A percentile compares a stretch with the other conserved stretches of the same genome.
Evolutionary conservation across 2,329 filamentous ascomycete genomes (phyloP).

Genomic region (Ceratocystiopsis minuta): DNA sequence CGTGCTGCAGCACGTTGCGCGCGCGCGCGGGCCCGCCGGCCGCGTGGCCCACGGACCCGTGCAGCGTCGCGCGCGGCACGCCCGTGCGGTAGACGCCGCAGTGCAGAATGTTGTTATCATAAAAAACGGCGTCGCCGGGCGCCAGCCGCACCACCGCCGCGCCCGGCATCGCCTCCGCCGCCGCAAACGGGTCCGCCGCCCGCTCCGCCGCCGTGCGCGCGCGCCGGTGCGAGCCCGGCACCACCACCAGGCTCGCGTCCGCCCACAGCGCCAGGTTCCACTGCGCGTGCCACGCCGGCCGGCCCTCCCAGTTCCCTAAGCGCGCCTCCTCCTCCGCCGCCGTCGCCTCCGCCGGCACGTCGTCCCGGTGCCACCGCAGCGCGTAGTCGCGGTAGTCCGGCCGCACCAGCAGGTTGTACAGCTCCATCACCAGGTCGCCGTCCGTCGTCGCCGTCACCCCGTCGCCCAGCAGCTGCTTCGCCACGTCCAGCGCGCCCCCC

Average conservation of each 20-base stretch:
- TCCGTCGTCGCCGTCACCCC: conserved; percentile 11
- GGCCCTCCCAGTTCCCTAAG: conserved; percentile 42
- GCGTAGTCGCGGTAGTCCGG: conserved; percentile 49
- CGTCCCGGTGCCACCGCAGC: conserved; percentile 73
- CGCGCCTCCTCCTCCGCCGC: conserved; percentile 48
- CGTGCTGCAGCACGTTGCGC: conserved; percentile 60
- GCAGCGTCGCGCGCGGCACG: conserved; percentile 50
- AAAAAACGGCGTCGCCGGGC: conserved; percentile 69
- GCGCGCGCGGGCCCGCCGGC: conserved; percentile 37
- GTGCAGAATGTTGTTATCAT: conserved; percentile 78
- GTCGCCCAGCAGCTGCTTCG: conserved; percentile 42
- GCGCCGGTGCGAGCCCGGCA: conserved; percentile 59
- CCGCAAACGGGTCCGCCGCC: conserved; percentile 45
- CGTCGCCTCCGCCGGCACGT: conserved; percentile 49
- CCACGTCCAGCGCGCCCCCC: conserved; percentile 40
- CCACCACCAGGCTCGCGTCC: conserved; percentile 55
- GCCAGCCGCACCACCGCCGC: conserved; percentile 48
- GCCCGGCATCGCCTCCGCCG: conserved; percentile 28
- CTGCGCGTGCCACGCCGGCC: conserved; percentile 56
- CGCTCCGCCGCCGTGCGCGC: conserved; percentile 55
- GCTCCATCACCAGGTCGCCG: conserved; percentile 53
- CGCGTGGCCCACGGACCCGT: conserved; percentile 51
- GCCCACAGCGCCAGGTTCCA: conserved; percentile 73
- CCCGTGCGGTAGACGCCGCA: conserved; percentile 43
- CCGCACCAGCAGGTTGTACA: conserved; percentile 71